These are phyloP conservation scores for Phytophthora hybrid DNA, from an alignment of 352 stramenopile genomes.

Conservation along the genomic window DNA sequence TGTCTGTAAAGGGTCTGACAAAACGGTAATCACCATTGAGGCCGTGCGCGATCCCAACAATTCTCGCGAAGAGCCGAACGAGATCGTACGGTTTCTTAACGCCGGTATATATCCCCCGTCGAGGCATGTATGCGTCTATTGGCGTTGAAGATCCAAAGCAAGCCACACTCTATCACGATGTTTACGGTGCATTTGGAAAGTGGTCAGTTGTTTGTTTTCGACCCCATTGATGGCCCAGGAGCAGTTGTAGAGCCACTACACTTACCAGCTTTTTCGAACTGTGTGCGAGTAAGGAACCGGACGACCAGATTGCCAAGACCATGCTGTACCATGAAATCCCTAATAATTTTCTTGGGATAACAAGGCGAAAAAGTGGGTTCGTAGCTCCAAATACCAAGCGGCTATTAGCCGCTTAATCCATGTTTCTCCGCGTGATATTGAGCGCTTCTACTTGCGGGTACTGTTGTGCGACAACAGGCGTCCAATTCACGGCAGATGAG, in stretches of 20 bases:
- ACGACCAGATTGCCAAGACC: slow-evolving; percentile 7
- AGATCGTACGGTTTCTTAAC: too few relatives aligned
- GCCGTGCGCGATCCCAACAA: too few relatives aligned
- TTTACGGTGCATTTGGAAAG: slow-evolving; percentile 14
- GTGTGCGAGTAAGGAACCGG: slow-evolving; percentile 9
- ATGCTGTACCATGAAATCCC: slow-evolving; percentile 38
- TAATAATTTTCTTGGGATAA: not conserved
- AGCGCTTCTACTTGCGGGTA: too few relatives aligned
- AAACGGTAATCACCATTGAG: too few relatives aligned
- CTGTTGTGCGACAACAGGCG: too few relatives aligned
- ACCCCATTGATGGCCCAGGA: not conserved
- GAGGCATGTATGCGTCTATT: not conserved
- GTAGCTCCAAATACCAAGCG: slow-evolving; percentile 11
- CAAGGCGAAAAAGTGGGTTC: slow-evolving; percentile 10
- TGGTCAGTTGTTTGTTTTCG: not conserved
- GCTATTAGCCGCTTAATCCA: slow-evolving; percentile 34
- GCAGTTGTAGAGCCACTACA: not conserved
- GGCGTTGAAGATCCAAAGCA: not conserved
- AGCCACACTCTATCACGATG: slow-evolving; percentile 20
- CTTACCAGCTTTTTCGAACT: slow-evolving; percentile 18
- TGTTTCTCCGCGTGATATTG: too few relatives aligned
- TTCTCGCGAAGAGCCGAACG: too few relatives aligned
- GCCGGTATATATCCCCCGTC: not conserved
- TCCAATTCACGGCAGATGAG: not conserved
- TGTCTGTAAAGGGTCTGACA: too few relatives aligned